Conservation (phyloP, 2,329 filamentous ascomycete species). For the Nemania bipapillata region DNA sequence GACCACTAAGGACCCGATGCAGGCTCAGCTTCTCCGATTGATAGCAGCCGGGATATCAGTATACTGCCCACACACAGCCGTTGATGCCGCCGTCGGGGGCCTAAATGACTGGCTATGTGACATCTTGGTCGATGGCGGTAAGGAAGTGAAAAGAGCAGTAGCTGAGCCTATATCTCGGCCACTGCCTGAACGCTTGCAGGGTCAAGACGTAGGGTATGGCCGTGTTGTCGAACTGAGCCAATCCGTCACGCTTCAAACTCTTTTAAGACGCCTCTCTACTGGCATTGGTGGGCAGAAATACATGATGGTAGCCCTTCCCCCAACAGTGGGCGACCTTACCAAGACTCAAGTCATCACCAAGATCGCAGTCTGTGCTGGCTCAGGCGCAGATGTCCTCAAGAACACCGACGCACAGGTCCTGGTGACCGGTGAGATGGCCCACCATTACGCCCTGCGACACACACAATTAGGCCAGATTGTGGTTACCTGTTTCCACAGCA, state of each 20-base stretch:
- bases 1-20: slow-evolving; percentile 85
- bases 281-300: slow-evolving; percentile 72
- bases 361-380: slow-evolving; percentile 90
- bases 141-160: slow-evolving; percentile 55
- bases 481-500: slow-evolving; percentile 89
- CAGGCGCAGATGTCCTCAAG: slow-evolving; percentile 80
- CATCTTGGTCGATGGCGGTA: slow-evolving; percentile 71
- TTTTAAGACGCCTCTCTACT: slow-evolving; percentile 68
- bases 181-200: slow-evolving; percentile 57
- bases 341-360: slow-evolving; percentile 63
- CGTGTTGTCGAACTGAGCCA: slow-evolving; percentile 58
- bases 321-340: slow-evolving; percentile 55
- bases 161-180: slow-evolving; percentile 59
- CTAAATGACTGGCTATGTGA: slow-evolving; percentile 95
- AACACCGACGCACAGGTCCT: slow-evolving; percentile 78
- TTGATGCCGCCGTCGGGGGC: slow-evolving; percentile 85
- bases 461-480: slow-evolving; percentile 86
- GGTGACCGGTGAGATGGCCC: slow-evolving; percentile 91
- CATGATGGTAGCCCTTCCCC: slow-evolving; percentile 61
- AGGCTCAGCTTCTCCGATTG: slow-evolving; percentile 82
- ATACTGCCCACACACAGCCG: slow-evolving; percentile 93
- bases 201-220: slow-evolving; percentile 62
- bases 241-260: slow-evolving; percentile 55
- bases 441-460: slow-evolving; percentile 89
- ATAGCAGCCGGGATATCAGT: slow-evolving; percentile 90